phyloP scores from a whole-genome alignment of 1,284 basidiomycete genomes.

The Leccinum griseonigrum region DNA sequence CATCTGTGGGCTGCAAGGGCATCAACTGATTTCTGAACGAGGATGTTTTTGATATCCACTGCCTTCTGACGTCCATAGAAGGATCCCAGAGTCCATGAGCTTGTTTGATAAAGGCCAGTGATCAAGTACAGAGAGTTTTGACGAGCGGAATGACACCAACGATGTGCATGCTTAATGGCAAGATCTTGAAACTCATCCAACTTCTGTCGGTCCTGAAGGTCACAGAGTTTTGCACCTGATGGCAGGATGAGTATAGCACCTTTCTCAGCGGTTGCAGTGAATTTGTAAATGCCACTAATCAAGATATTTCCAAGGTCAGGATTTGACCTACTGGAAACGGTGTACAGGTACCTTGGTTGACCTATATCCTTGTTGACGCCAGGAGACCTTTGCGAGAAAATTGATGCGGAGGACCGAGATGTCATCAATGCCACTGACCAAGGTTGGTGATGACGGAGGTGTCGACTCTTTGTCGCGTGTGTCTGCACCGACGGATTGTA shows the following conservation, averaged over 20 bases:
- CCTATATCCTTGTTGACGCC: neutral
- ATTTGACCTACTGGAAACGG: neutral
- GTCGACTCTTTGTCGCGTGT: too few relatives aligned
- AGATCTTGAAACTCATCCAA: neutral
- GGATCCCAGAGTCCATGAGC: neutral
- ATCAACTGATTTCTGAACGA: neutral
- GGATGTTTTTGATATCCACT: neutral
- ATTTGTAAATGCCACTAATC: neutral
- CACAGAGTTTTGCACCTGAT: neutral
- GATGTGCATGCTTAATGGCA: neutral
- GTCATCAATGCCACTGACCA: too few relatives aligned
- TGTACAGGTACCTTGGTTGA: too few relatives aligned
- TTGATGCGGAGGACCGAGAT: too few relatives aligned
- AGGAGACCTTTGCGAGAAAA: too few relatives aligned
- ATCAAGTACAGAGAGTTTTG: neutral
- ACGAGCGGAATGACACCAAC: neutral
- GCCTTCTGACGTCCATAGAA: neutral
- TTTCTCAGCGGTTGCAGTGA: neutral
- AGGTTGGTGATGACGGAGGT: too few relatives aligned
- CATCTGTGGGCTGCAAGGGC: neutral
- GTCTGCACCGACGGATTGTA: too few relatives aligned
- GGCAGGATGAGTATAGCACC: neutral
- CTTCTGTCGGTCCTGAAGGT: neutral
- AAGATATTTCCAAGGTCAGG: neutral
- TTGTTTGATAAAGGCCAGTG: neutral